Base-by-base conservation (phyloP, 345 rosid species). In the Aethionema arabicum region DNA sequence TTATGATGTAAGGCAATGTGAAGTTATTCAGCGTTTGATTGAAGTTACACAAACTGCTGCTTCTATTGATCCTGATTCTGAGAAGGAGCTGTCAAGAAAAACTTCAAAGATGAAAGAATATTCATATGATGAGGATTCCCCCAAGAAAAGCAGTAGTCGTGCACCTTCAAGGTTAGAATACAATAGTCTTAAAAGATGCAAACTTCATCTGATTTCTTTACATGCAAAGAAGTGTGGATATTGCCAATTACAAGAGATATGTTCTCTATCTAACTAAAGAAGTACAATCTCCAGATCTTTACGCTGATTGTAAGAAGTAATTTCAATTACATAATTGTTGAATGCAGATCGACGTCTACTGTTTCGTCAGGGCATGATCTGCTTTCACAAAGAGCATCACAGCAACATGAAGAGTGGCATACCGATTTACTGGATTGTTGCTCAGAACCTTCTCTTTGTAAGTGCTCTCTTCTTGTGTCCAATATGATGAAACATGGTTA, bases 341-440 rank as follows among this genome's bases (percentile, higher is more conserved):
- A 54, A 31, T 76, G 66, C 89, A 93, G 99, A 80, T 84, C 77
- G 50, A 67, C 81, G 31, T 85, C 95, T 43, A 79, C 88, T 35
- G 78, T 87, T 74, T 82, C 97, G 42, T 83, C 96, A 3, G 77
- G 85, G 37, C 90, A 66, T 45, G 88, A 85, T 70, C 72, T 85
- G 76, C 81, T 80, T 63, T 82, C 99, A 32, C 72, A 59, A 58
- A 83, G 70, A 72, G 83, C 80, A 47, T 70, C 74, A 58, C 68
- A 39, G n/a, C 61, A 80, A 60, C 88, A 78, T 29, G 97, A 93
- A 56, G 91, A 83, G 39, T 93, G 99, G 99, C 91, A 90, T 32
- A 77, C 88, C 31, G 99, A 93, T 74, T 79, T 93, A 71, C 96
- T 93, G 32, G 99, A 86, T 63, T 93, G 99, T 73, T 93, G 95